phyloP scores from a whole-genome alignment of 2,329 filamentous ascomycete species.

The Diaporthe ampelina region DNA sequence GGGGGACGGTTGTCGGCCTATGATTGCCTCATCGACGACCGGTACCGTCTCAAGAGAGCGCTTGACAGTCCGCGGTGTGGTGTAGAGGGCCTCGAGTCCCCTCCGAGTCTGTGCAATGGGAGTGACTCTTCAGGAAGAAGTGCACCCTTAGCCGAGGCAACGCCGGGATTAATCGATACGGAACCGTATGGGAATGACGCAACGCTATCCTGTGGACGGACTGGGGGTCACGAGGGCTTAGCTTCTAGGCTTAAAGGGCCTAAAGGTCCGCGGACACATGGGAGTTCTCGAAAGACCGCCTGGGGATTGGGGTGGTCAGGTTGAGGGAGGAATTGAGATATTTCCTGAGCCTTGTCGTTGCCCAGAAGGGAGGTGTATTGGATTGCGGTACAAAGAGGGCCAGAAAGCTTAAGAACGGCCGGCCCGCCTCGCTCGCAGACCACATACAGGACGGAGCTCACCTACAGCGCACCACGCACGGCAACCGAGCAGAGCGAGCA shows the following conservation, averaged over 20 bases:
- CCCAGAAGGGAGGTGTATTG: constrained; percentile 11
- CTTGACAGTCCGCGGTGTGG: not conserved
- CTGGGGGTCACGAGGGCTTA: constrained; percentile 34
- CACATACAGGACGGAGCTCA: constrained; percentile 33
- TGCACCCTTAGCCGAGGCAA: constrained; percentile 41
- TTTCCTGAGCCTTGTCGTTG: constrained; percentile 12
- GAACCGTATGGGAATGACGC: constrained; percentile 34
- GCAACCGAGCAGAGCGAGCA: constrained; percentile 21
- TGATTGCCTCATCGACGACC: constrained; percentile 40
- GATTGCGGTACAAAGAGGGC: constrained; percentile 9
- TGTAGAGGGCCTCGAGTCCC: constrained; percentile 5
- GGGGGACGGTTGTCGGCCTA: constrained; percentile 33
- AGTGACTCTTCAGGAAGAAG: constrained; percentile 22
- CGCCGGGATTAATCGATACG: constrained; percentile 41
- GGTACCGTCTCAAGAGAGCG: not conserved
- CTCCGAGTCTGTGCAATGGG: constrained; percentile 10
- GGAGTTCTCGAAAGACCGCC: not conserved
- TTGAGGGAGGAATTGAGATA: constrained; percentile 17
- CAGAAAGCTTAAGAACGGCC: constrained; percentile 23
- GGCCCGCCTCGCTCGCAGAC: constrained; percentile 20
- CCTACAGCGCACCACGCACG: not conserved
- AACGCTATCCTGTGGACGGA: constrained; percentile 13
- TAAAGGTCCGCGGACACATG: constrained; percentile 7
- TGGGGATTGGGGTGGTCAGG: not conserved
- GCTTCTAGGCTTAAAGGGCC: not conserved